A percentile compares a stretch with the other conserved stretches of the same genome.
Conservation (phyloP, 164 flowering plant species). For the Nelumbo lutea region DNA sequence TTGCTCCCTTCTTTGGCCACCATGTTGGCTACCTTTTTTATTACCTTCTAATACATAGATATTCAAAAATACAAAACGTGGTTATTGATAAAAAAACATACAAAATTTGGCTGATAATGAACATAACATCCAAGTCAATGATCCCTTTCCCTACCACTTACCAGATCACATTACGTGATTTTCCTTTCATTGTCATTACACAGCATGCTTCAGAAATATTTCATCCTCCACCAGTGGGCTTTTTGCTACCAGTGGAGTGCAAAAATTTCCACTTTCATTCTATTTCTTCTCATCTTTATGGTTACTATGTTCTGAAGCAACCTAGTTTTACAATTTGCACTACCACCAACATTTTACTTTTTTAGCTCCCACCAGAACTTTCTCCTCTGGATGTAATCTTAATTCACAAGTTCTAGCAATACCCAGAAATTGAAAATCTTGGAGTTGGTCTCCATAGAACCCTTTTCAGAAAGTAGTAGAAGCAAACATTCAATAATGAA, state of each 20-base stretch:
- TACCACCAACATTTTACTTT: background rate
- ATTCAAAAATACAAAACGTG: background rate
- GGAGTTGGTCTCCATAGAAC: background rate
- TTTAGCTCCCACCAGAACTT: background rate
- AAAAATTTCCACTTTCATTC: background rate
- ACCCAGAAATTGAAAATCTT: background rate
- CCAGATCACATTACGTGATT: background rate
- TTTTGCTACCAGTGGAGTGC: background rate
- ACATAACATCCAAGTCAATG: background rate
- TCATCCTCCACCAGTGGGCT: background rate
- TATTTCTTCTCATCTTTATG: background rate
- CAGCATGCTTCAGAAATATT: too few relatives aligned
- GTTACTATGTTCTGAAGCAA: background rate
- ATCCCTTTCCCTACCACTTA: background rate
- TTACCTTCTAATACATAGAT: background rate
- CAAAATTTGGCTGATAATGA: background rate
- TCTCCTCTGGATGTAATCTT: background rate
- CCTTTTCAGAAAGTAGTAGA: conserved; percentile 1
- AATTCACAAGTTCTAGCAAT: background rate
- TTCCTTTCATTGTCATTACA: background rate
- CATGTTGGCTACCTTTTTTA: background rate
- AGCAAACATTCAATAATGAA: background rate
- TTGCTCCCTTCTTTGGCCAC: background rate
- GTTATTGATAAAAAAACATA: background rate
- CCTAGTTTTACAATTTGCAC: too few relatives aligned